Conservation (phyloP, 768 basidiomycete species). For the Ramaria rubella region DNA sequence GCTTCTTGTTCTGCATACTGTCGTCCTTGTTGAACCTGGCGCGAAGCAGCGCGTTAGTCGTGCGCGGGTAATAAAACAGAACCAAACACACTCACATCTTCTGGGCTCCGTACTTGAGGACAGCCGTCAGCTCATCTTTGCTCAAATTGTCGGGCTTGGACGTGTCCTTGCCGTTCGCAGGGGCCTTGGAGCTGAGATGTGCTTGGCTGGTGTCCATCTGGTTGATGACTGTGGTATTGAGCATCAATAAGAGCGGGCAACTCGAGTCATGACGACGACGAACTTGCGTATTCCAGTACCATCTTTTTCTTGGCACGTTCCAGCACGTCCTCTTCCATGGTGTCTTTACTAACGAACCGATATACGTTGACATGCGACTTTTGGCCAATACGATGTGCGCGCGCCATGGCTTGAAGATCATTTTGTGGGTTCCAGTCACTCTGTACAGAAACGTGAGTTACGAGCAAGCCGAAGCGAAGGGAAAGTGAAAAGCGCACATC, state of each 20-base stretch:
- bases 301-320: conserved; percentile 99
- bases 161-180: conserved; percentile 52
- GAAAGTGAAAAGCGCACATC: conserved; percentile 55
- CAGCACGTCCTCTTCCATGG: conserved; percentile 97
- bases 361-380: conserved; percentile 99
- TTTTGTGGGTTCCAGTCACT: conserved; percentile 99
- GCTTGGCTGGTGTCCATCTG: conserved; percentile 99
- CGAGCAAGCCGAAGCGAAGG: neutral
- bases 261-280: conserved; percentile 31
- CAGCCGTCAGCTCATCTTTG: conserved; percentile 95
- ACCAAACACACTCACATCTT: conserved; percentile 63
- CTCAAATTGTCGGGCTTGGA: conserved; percentile 78
- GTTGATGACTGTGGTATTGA: conserved; percentile 73
- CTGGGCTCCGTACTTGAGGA: conserved; percentile 97
- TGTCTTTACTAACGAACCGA: conserved; percentile 97
- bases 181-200: conserved; percentile 79
- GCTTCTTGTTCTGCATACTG: conserved; percentile 83
- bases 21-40: conserved; percentile 96
- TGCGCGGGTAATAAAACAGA: conserved; percentile 10
- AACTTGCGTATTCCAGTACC: conserved; percentile 98
- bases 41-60: neutral
- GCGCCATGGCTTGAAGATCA: conserved; percentile 98
- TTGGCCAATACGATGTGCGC: conserved; percentile 97
- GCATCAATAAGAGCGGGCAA: conserved; percentile 6
- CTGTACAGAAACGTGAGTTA: conserved; percentile 32